A percentile compares a stretch with the other conserved stretches of the same genome.
Conservation (phyloP, 1,139 yeast species). For the Pneumocystis carinii region DNA sequence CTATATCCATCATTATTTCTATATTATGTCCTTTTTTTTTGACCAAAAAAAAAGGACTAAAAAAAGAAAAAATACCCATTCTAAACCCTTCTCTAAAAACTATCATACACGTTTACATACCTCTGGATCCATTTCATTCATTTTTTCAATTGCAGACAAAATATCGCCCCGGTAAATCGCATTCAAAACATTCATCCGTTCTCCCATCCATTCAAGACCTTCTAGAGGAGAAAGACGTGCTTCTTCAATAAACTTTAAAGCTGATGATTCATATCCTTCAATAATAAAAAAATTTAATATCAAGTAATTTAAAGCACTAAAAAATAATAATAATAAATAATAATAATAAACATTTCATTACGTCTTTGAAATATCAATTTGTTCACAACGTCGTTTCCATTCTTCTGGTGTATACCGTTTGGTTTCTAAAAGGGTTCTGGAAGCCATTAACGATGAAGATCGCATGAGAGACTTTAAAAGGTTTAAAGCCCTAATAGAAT, state of each 20-base stretch:
- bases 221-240: constrained; percentile 21
- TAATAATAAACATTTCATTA: background rate
- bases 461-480: no score
- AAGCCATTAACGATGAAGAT: no score
- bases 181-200: constrained; percentile 23
- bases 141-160: constrained; percentile 25
- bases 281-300: constrained; percentile 28
- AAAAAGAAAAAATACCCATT: background rate
- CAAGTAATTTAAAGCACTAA: constrained; percentile 23
- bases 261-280: constrained; percentile 28
- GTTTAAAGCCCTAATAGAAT: no score
- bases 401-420: background rate
- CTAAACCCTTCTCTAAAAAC: background rate
- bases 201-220: constrained; percentile 20
- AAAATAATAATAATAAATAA: background rate
- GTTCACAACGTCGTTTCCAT: background rate
- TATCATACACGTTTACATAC: constrained; percentile 10
- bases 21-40: no score
- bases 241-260: constrained; percentile 25
- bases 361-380: background rate
- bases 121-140: constrained; percentile 28
- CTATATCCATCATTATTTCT: background rate
- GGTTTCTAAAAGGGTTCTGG: no score
- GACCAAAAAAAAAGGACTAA: background rate
- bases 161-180: constrained; percentile 25